Evolutionary conservation across 1,284 basidiomycete species (phyloP), one percentile per base, ranked within the genome.

Genomic region (Takashimella koratensis): DNA sequence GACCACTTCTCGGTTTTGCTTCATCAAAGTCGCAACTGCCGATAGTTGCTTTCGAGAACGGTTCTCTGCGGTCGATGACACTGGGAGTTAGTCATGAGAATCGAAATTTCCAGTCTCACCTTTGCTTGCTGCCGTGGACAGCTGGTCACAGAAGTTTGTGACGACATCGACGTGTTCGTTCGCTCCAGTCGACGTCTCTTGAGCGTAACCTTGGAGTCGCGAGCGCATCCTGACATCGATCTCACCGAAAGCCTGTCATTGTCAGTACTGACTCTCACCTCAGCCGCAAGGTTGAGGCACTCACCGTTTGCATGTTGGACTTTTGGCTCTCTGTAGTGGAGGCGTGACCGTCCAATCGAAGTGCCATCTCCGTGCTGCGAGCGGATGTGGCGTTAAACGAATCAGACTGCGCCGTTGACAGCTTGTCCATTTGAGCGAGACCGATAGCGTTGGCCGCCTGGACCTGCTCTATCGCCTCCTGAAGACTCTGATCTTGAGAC

Each of bases 401-500:
- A 21, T 21, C 42, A 43, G 20, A 8, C 12, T 43, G 42, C 8
- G 21, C 21, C 6, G 6, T 43, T 8, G 42, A 43, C 10, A 59
- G 64, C 3, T 4, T 5, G 5, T 53, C 45, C 63, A 71, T 58
- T 30, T 51, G 51, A 11, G 79, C 78, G 55, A 85, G 80, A 1
- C 81, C 82, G 45, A 79, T 73, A 3, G 74, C 71, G 62, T 88
- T 88, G 45, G 79, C 83, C 21, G 77, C 74, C 53, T 82, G 80
- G 30, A 88, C 76, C 24, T 76, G 70, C 1, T 75, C 76, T 47
- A 90, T 79, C 0, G 83, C 82, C 12, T 83, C 80, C 20, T 80
- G 79, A 43, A 93, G 76, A n/a, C 83, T 82, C 19, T 80, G 78
- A 64, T 92, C 86, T 27, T 88, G 83, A 45, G 85, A 80, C 23